These are phyloP conservation scores for Paecilomyces sp. DNA, from an alignment of 2,329 filamentous ascomycete species.

Conservation along the genomic window DNA sequence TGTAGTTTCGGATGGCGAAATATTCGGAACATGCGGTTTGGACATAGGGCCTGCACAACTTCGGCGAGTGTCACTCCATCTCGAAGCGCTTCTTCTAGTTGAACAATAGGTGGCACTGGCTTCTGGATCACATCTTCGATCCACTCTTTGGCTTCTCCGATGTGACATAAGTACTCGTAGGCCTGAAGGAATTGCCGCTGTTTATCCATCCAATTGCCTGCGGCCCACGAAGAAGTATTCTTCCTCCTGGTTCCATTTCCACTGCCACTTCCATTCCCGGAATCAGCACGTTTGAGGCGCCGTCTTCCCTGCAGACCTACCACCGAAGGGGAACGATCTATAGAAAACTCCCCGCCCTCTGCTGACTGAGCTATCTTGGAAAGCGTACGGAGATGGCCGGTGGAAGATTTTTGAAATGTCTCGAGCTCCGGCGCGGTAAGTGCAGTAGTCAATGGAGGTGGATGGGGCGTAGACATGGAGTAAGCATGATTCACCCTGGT, in stretches of 20 bases:
- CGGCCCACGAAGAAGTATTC: constrained; percentile 64
- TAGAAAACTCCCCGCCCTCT: constrained; percentile 70
- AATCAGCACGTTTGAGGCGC: constrained; percentile 65
- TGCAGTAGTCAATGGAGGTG: constrained; percentile 32
- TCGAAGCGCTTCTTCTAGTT: constrained; percentile 84
- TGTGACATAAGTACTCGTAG: constrained; percentile 97
- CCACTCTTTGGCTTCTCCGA: constrained; percentile 98
- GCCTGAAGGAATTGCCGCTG: constrained; percentile 93
- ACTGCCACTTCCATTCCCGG: constrained; percentile 35
- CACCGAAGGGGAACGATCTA: constrained; percentile 76
- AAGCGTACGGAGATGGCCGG: constrained; percentile 78
- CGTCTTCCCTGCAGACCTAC: constrained; percentile 78
- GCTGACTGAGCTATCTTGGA: constrained; percentile 74
- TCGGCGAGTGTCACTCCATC: constrained; percentile 93
- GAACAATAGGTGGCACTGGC: constrained; percentile 82
- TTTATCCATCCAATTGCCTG: constrained; percentile 97
- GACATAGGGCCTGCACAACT: constrained; percentile 81
- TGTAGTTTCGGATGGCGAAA: constrained; percentile 81
- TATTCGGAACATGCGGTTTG: constrained; percentile 68
- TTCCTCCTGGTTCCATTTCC: constrained; percentile 39
- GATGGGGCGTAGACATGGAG: constrained; percentile 22
- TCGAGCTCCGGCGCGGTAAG: constrained; percentile 67
- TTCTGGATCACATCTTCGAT: constrained; percentile 87
- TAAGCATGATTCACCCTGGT: constrained; percentile 22
- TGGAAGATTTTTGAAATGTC: constrained; percentile 79